These are phyloP conservation scores for Neophaeococcomyces mojaviensis DNA, from an alignment of 2,329 filamentous ascomycete species.

Conservation along the genomic window DNA sequence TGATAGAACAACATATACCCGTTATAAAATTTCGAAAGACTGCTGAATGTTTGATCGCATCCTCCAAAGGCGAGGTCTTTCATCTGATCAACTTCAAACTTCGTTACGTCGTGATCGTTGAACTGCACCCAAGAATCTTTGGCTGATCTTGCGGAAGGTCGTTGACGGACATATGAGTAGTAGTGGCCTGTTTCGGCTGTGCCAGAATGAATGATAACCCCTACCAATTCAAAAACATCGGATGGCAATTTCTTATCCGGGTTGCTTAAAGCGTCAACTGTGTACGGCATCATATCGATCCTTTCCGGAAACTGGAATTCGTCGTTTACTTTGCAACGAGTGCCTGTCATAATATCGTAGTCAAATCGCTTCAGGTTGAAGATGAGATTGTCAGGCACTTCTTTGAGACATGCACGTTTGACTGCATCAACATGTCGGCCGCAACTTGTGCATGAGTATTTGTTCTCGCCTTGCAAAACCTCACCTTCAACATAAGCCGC, in stretches of 20 bases:
- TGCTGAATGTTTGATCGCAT: slow-evolving; percentile 43
- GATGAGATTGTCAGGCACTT: slow-evolving; percentile 87
- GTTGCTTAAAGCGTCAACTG: slow-evolving; percentile 71
- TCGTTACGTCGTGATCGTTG: slow-evolving; percentile 76
- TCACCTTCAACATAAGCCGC: slow-evolving; percentile 95
- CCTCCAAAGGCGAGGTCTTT: slow-evolving; percentile 76
- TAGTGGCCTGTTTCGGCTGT: slow-evolving; percentile 94
- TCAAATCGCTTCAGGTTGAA: slow-evolving; percentile 72
- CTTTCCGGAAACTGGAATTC: slow-evolving; percentile 76
- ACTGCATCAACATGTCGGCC: slow-evolving; percentile 86
- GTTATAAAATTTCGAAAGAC: slow-evolving; percentile 61
- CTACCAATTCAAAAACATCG: slow-evolving; percentile 89
- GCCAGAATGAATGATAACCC: slow-evolving; percentile 85
- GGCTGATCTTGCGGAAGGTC: slow-evolving; percentile 47
- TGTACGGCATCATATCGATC: slow-evolving; percentile 86
- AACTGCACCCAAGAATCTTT: slow-evolving; percentile 73
- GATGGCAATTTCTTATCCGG: slow-evolving; percentile 47
- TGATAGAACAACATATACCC: slow-evolving; percentile 99
- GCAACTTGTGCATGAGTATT: slow-evolving; percentile 92
- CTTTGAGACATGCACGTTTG: slow-evolving; percentile 84
- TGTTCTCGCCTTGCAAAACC: slow-evolving; percentile 95
- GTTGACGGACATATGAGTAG: slow-evolving; percentile 87
- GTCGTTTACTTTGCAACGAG: slow-evolving; percentile 90
- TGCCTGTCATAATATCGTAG: slow-evolving; percentile 54
- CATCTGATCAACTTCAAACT: slow-evolving; percentile 68